Conservation (phyloP, 176 grass and related monocot species). For the Carex pumila region DNA sequence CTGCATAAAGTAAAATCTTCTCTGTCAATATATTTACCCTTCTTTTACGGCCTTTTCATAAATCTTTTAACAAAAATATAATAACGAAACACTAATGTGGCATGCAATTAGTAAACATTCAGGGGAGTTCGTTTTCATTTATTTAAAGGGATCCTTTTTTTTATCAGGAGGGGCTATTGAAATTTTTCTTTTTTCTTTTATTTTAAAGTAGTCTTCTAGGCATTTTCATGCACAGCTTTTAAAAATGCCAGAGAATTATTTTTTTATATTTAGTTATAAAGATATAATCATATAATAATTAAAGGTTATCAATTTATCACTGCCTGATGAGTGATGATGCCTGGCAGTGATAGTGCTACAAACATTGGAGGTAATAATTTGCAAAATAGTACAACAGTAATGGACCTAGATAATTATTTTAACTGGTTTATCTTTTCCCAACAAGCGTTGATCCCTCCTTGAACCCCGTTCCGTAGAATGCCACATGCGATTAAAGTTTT, state of each 20-base stretch:
- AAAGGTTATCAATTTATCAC: neutral
- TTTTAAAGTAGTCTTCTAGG: neutral
- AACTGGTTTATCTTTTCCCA: neutral
- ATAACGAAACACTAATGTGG: neutral
- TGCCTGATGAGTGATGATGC: neutral
- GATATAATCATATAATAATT: neutral
- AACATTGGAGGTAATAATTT: neutral
- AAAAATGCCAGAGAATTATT: neutral
- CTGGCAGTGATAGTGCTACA: neutral
- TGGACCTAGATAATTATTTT: constrained; percentile 4
- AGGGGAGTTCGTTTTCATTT: neutral
- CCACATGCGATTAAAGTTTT: constrained; percentile 1
- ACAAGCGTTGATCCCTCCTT: neutral
- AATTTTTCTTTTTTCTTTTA: neutral
- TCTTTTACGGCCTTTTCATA: neutral
- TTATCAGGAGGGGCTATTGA: neutral
- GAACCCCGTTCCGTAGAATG: neutral
- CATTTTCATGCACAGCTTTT: neutral
- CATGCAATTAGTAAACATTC: neutral
- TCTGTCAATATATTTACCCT: too few relatives aligned
- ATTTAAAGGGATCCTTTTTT: neutral
- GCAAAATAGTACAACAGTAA: neutral
- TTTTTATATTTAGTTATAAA: neutral
- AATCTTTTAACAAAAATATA: neutral
- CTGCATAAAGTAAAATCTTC: too few relatives aligned